Evolutionary conservation across 2,329 filamentous ascomycete species (phyloP), one percentile per base, ranked within the genome.

Genomic region (Alternaria sp.): DNA sequence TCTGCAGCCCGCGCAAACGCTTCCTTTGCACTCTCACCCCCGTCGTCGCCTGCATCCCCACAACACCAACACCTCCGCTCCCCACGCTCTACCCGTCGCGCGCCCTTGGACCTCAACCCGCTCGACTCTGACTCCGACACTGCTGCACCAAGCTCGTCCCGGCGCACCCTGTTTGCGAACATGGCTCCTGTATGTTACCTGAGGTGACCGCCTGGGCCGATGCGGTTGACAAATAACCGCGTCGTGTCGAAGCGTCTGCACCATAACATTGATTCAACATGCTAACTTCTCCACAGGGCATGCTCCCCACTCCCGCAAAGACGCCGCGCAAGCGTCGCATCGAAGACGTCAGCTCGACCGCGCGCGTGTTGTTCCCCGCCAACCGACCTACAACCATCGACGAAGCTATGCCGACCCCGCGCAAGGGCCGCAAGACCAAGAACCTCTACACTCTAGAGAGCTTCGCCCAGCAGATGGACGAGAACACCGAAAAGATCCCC

Each of bases 251-350:
- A 21, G 21, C 21, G 21, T 21, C 21, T 21, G 21, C 21, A 21
- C 21, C 21, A 21, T 21, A 21, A 21, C 21, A 21, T 21, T 21
- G 21, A 21, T 21, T 21, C 21, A 21, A 21, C 8, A 43, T 62
- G 36, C 64, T 68, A 52, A 68, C 47, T 23, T 10, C 11, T 10
- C 13, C 23, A 15, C 57, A 70, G 59, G 85, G 83, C 66, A 91
- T 92, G 86, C 86, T 94, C 49, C 91, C 90, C 15, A 95, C 92
- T 4, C 92, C 92, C 3, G 87, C 89, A 67, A 94, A 94, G 82
- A 95, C 92, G 4, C 92, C 88, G 4, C 86, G 86, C 78, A 92
- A 91, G 82, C 86, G 85, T 67, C 73, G 72, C 77, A 13, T 80
- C 84, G 61, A 65, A 19, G 65, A 67, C 26, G 72, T 85, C 55